Percentiles rank a stretch among this genome's conserved stretches.
Evolutionary conservation across 371 early-diverging fungal species (phyloP).

Genomic region (Mucor irregularis): DNA sequence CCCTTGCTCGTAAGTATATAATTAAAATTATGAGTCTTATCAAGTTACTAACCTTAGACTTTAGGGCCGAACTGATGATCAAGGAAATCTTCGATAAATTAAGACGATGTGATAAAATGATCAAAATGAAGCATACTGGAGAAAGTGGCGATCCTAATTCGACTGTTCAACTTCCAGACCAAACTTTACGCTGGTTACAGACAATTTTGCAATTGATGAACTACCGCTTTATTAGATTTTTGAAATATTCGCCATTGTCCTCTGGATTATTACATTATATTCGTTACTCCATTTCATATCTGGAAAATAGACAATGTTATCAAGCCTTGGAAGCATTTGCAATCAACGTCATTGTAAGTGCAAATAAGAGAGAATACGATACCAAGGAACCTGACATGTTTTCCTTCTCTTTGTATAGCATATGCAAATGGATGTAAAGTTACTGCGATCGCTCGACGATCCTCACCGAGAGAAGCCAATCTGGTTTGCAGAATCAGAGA

Average conservation of each 20-base stretch:
- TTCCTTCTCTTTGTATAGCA: slow-evolving; percentile 36
- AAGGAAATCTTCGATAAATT: slow-evolving; percentile 77
- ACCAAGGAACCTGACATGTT: too few species aligned
- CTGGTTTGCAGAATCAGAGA: slow-evolving; percentile 72
- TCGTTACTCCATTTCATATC: slow-evolving; percentile 60
- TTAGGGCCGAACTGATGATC: slow-evolving; percentile 69
- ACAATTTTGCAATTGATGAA: slow-evolving; percentile 78
- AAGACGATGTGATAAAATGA: slow-evolving; percentile 66
- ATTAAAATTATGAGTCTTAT: not conserved
- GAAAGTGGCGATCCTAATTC: slow-evolving; percentile 12
- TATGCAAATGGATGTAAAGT: slow-evolving; percentile 62
- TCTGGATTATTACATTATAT: slow-evolving; percentile 63
- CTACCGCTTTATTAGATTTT: slow-evolving; percentile 60
- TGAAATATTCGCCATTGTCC: slow-evolving; percentile 51
- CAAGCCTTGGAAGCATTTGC: slow-evolving; percentile 66
- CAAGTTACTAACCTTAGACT: not conserved
- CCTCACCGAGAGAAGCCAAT: slow-evolving; percentile 59
- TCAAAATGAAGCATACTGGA: slow-evolving; percentile 39
- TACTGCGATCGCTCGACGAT: slow-evolving; percentile 61
- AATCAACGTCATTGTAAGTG: slow-evolving; percentile 55
- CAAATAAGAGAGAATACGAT: too few species aligned
- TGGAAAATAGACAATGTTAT: slow-evolving; percentile 69
- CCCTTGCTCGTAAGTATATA: slow-evolving; percentile 69
- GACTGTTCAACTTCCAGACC: slow-evolving; percentile 41
- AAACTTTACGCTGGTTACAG: slow-evolving; percentile 72